A percentile compares a stretch with the other conserved stretches of the same genome.
Evolutionary conservation across 768 basidiomycete species (phyloP).

Genomic region (Xanthoconium stramineum): DNA sequence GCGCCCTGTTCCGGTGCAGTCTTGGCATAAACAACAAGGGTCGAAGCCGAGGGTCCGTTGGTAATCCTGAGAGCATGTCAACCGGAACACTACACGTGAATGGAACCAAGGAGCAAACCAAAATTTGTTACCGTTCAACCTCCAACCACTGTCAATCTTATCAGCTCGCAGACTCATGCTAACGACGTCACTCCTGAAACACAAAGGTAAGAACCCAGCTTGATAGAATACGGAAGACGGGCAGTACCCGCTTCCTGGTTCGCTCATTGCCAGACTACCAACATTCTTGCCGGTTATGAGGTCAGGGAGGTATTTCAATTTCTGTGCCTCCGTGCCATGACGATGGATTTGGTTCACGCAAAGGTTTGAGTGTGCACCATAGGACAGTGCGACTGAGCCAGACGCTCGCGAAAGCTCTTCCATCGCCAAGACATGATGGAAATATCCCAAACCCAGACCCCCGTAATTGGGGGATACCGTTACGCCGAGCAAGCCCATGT

Average conservation of each 20-base stretch:
- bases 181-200: constrained; percentile 75
- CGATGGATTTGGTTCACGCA: constrained; percentile 85
- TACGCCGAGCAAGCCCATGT: constrained; percentile 89
- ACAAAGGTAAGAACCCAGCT: neutral
- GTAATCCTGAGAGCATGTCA: constrained; percentile 68
- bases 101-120: constrained; percentile 49
- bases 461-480: constrained; percentile 79
- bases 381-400: constrained; percentile 88
- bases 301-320: constrained; percentile 75
- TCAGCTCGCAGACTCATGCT: constrained; percentile 86
- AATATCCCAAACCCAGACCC: constrained; percentile 81
- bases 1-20: constrained; percentile 73
- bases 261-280: constrained; percentile 93
- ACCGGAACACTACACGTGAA: neutral
- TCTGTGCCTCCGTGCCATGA: constrained; percentile 81
- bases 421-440: constrained; percentile 90
- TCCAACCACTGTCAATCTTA: constrained; percentile 72
- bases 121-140: constrained; percentile 88
- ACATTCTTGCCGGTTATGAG: constrained; percentile 79
- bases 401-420: constrained; percentile 90
- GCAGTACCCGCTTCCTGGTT: constrained; percentile 70
- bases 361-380: constrained; percentile 89
- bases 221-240: neutral
- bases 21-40: constrained; percentile 91
- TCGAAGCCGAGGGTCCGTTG: constrained; percentile 89